A percentile compares a stretch with the other conserved stretches of the same genome.
These are phyloP conservation scores for Xylariaceae sp. DNA, from an alignment of 2,329 filamentous ascomycete species.

Conservation along the genomic window DNA sequence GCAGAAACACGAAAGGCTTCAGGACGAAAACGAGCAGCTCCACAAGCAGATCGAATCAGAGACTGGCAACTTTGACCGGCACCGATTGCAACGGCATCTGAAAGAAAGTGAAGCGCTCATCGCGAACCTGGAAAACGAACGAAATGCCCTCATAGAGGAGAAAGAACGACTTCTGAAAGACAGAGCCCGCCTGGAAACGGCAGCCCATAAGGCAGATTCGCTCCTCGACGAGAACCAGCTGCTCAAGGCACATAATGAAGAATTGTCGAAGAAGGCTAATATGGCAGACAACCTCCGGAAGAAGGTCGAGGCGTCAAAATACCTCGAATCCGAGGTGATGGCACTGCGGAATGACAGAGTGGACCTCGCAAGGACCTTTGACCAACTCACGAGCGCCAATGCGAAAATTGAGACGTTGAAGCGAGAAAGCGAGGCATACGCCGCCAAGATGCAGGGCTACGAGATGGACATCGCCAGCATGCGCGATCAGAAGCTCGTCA, in stretches of 20 bases:
- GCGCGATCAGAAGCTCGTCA: slow-evolving; percentile 39
- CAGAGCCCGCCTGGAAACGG: slow-evolving; percentile 36
- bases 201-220: slow-evolving; percentile 45
- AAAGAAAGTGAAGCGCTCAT: slow-evolving; percentile 68
- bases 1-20: slow-evolving; percentile 49
- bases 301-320: slow-evolving; percentile 54
- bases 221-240: slow-evolving; percentile 56
- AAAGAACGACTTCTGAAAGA: slow-evolving; percentile 36
- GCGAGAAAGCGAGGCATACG: slow-evolving; percentile 29
- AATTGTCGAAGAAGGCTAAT: slow-evolving; percentile 58
- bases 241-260: slow-evolving; percentile 52
- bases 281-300: slow-evolving; percentile 57
- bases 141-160: slow-evolving; percentile 46
- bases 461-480: slow-evolving; percentile 36
- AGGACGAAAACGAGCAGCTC: slow-evolving; percentile 54
- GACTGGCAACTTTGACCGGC: slow-evolving; percentile 44
- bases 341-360: slow-evolving; percentile 51
- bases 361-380: slow-evolving; percentile 42
- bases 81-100: slow-evolving; percentile 50
- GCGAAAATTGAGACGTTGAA: slow-evolving; percentile 33
- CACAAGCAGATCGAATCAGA: slow-evolving; percentile 50
- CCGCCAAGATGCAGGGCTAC: slow-evolving; percentile 31
- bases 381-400: slow-evolving; percentile 30
- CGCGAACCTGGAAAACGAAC: slow-evolving; percentile 60
- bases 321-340: slow-evolving; percentile 50